These are phyloP conservation scores for Penicillium pulvis DNA, from an alignment of 495 filamentous ascomycete genomes.

Conservation along the genomic window DNA sequence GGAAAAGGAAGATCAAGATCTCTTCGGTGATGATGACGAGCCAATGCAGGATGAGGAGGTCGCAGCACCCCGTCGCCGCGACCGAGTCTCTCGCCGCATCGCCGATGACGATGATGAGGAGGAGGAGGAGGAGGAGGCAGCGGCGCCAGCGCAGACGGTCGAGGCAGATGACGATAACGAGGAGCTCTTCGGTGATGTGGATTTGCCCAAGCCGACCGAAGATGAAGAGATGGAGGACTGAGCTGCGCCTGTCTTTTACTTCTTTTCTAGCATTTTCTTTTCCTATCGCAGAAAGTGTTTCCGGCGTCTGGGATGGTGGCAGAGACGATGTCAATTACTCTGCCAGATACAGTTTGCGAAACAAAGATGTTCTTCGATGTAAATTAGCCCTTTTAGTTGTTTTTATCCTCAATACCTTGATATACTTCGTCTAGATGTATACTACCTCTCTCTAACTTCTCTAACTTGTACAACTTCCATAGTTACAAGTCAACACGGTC, in stretches of 20 bases:
- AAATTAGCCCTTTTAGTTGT: constrained; percentile 14
- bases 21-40: constrained; percentile 31
- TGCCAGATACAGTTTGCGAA: neutral
- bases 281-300: constrained; percentile 8
- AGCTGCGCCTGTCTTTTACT: constrained; percentile 8
- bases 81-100: constrained; percentile 39
- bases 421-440: neutral
- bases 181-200: constrained; percentile 29
- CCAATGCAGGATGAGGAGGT: constrained; percentile 32
- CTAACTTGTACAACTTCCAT: too few relatives aligned
- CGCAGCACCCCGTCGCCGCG: constrained; percentile 39
- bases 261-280: constrained; percentile 4
- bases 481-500: too few relatives aligned
- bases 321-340: neutral
- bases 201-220: constrained; percentile 16
- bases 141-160: constrained; percentile 13
- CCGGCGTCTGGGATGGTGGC: constrained; percentile 3
- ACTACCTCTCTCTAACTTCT: too few relatives aligned
- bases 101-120: constrained; percentile 51
- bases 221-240: constrained; percentile 35
- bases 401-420: constrained; percentile 2
- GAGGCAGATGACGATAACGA: constrained; percentile 29
- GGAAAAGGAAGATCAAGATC: constrained; percentile 29
- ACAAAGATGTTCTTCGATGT: constrained; percentile 1
- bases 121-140: constrained; percentile 38